phyloP scores from a whole-genome alignment of 2,329 filamentous ascomycete species.

The Tympanopsis confertula region DNA sequence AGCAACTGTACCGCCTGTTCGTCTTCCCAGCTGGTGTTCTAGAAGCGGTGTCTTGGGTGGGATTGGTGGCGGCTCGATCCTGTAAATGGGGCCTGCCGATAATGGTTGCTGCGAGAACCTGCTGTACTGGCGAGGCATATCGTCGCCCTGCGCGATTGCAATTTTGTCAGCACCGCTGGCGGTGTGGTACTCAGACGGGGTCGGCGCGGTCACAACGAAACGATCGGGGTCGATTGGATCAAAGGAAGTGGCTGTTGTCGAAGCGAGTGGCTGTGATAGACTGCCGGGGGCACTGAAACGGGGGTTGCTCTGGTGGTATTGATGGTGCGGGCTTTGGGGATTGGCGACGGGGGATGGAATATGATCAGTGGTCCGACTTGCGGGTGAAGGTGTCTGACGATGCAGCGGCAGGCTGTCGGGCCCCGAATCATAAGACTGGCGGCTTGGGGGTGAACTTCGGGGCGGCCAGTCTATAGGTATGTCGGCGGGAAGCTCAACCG shows the following conservation, averaged over 20 bases:
- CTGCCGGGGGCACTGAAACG: too few species aligned
- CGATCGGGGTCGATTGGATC: slow-evolving; percentile 33
- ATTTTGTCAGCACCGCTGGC: slow-evolving; percentile 58
- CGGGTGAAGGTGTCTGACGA: slow-evolving; percentile 14
- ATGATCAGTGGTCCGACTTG: slow-evolving; percentile 9
- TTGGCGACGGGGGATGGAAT: not conserved
- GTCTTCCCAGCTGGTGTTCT: slow-evolving; percentile 27
- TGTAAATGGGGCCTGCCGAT: slow-evolving; percentile 18
- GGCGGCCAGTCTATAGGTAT: slow-evolving; percentile 26
- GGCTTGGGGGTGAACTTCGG: slow-evolving; percentile 25
- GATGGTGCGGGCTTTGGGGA: not conserved
- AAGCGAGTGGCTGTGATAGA: too few species aligned
- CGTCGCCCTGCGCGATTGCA: slow-evolving; percentile 47
- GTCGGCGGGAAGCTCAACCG: slow-evolving; percentile 47
- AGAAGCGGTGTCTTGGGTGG: slow-evolving; percentile 69
- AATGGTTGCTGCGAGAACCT: slow-evolving; percentile 14
- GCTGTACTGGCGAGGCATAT: slow-evolving; percentile 33
- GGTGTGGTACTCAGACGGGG: slow-evolving; percentile 44
- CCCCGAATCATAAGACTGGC: slow-evolving; percentile 46
- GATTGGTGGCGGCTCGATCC: slow-evolving; percentile 55
- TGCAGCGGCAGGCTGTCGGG: slow-evolving; percentile 33
- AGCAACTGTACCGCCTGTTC: slow-evolving; percentile 15
- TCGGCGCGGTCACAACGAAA: slow-evolving; percentile 42
- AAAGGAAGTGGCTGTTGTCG: too few species aligned
- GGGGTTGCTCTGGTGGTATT: not conserved